phyloP scores from a whole-genome alignment of 306 rosid genomes.

The Corylus avellana region DNA sequence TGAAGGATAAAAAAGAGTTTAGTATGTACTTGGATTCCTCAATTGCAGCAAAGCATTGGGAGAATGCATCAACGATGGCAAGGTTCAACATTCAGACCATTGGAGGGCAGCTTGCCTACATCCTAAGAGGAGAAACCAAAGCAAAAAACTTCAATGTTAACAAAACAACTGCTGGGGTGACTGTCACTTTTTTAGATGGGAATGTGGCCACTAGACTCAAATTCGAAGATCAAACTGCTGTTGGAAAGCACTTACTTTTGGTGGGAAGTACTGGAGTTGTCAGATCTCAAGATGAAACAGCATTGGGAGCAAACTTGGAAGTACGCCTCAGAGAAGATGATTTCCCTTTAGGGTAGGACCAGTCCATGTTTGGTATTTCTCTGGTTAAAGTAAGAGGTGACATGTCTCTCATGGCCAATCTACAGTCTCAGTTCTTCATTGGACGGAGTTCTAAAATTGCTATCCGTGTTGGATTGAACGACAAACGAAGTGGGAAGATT shows the following conservation, averaged over 20 bases:
- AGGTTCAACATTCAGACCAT: conserved; percentile 85
- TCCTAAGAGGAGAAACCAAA: conserved; percentile 23
- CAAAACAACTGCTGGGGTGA: conserved; percentile 1
- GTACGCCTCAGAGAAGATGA: conserved; percentile 12
- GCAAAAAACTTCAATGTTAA: conserved; percentile 13
- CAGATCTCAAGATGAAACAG: conserved; percentile 12
- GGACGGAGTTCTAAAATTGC: conserved; percentile 25
- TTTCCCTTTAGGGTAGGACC: conserved; percentile 18
- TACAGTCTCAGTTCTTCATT: conserved; percentile 23
- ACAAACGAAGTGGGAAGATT: conserved; percentile 25
- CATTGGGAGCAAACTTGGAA: conserved; percentile 33
- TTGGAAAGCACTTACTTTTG: conserved; percentile 21
- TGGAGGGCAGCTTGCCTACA: conserved; percentile 31
- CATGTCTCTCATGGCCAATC: conserved; percentile 10
- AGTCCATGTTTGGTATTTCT: conserved; percentile 29
- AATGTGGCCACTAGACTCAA: conserved; percentile 19
- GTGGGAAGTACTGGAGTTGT: conserved; percentile 22
- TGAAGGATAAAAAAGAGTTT: conserved; percentile 95
- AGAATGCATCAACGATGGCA: conserved; percentile 79
- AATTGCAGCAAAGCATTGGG: conserved; percentile 79
- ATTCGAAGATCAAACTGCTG: conserved; percentile 27
- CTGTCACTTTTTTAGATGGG: conserved; percentile 11
- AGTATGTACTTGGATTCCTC: conserved; percentile 89
- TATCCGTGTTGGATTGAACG: conserved; percentile 13
- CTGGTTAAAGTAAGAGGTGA: conserved; percentile 22